Base-by-base conservation (phyloP, 2,329 filamentous ascomycete species). In the Alternaria viburni region DNA sequence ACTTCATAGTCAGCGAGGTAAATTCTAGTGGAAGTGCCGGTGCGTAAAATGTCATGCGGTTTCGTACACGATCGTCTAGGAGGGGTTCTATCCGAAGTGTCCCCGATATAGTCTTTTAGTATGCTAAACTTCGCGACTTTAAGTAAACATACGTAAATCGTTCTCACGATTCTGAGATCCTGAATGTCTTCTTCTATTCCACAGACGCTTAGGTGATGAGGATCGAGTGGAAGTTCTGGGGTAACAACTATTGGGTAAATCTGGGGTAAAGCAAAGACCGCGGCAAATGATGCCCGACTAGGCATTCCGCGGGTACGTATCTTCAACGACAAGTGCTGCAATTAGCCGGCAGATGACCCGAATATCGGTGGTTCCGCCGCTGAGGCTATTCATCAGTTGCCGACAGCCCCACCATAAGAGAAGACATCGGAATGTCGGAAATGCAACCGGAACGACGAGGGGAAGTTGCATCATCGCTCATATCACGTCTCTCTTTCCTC, bases 301-400 rank as follows among this genome's bases (percentile, higher is more conserved):
- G 54, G 47, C 50, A 54, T 26, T 21, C 43, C 56, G 56, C 32
- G 45, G 50, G 15, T 19, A 54, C 41, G 2, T 7, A 17, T 6
- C 10, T 10, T 30, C 7, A 59, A 36, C 10, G 2, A 5, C 61
- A 46, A 66, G 47, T 52, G 21, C 23, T 23, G 32, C 23, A 28
- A 54, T 54, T 51, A 43, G 32, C 43, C 71, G 69, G 69, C 55
- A 65, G 57, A 58, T 65, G 59, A 50, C 61, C 66, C 63, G 66
- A 69, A 54, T 15, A 30, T 70, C 69, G 69, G 69, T 66, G 51
- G 47, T 69, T 63, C 62, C 58, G 65, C 67, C 65, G 65, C 49
- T 57, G 13, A n/a, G 43, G 30, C 23, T 52, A 23, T 13, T 32
- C 10, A 61, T 51, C 68, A 64, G 60, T 55, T 61, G 65, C 67